Percentiles rank a stretch among this genome's conserved stretches.
These are phyloP conservation scores for Echites panduratus DNA, from an alignment of 257 asterid species.

Conservation along the genomic window DNA sequence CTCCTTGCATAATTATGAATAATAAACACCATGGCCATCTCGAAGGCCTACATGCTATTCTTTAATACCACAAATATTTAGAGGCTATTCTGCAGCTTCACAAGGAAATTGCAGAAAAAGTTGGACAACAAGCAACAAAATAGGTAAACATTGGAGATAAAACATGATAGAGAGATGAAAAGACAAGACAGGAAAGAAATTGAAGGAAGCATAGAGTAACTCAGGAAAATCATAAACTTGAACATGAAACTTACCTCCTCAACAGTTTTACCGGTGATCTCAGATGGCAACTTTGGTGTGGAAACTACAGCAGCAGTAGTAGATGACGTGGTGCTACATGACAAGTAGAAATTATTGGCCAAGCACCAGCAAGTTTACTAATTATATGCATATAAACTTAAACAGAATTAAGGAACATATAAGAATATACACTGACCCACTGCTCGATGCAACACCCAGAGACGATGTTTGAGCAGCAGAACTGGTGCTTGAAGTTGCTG, in stretches of 20 bases:
- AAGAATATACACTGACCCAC: constrained; percentile 54
- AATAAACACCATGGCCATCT: not conserved
- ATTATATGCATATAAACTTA: not conserved
- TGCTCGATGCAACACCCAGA: constrained; percentile 49
- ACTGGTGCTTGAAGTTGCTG: constrained; percentile 40
- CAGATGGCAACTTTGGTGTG: constrained; percentile 80
- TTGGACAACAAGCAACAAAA: not conserved
- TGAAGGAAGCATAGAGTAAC: not conserved
- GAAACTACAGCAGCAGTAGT: constrained; percentile 39
- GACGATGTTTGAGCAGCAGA: constrained; percentile 67
- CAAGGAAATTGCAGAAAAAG: not conserved
- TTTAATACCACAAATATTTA: not conserved
- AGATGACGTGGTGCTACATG: constrained; percentile 54
- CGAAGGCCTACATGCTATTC: not conserved
- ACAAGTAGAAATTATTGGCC: constrained; percentile 22
- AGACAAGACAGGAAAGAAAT: not conserved
- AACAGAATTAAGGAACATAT: constrained; percentile 6
- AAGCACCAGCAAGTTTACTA: not conserved
- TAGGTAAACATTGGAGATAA: not conserved
- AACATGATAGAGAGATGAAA: not conserved
- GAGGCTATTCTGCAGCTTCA: not conserved
- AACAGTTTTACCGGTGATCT: constrained; percentile 88
- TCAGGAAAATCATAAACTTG: not conserved
- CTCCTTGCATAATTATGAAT: not conserved
- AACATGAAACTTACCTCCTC: constrained; percentile 63